phyloP scores from a whole-genome alignment of 78 protist species.

The Dictyostelium intermedium region DNA sequence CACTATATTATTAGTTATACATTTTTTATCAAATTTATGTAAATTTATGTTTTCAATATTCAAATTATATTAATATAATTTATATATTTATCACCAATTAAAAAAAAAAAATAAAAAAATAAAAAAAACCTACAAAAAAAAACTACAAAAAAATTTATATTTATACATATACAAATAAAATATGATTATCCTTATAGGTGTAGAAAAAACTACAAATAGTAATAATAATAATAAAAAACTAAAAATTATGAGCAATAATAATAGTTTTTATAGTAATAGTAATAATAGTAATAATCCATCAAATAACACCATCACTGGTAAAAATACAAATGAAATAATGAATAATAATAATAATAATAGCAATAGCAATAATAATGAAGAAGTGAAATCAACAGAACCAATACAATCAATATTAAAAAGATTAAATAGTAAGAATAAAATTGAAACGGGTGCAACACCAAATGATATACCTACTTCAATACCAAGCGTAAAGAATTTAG shows the following conservation, averaged over 20 bases:
- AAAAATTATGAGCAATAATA: not conserved
- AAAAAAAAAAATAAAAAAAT: too few relatives aligned
- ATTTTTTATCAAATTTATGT: not conserved
- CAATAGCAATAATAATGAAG: not conserved
- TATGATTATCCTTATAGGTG: not conserved
- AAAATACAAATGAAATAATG: not conserved
- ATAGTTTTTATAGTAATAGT: not conserved
- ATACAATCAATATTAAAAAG: not conserved
- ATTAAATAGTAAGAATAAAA: not conserved
- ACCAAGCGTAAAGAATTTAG: constrained; percentile 51
- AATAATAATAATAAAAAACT: not conserved
- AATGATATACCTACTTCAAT: constrained; percentile 9
- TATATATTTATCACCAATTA: not conserved
- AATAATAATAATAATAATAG: not conserved
- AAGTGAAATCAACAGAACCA: not conserved
- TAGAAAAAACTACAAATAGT: not conserved
- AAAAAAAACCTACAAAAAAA: too few relatives aligned
- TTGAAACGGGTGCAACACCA: not conserved
- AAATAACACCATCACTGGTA: not conserved
- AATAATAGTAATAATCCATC: not conserved
- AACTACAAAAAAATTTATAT: too few relatives aligned
- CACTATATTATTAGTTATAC: not conserved
- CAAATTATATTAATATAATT: not conserved
- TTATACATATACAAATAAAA: not conserved
- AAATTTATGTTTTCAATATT: not conserved